Conservation (phyloP, 345 rosid species). For the Salix arbutifolia region DNA sequence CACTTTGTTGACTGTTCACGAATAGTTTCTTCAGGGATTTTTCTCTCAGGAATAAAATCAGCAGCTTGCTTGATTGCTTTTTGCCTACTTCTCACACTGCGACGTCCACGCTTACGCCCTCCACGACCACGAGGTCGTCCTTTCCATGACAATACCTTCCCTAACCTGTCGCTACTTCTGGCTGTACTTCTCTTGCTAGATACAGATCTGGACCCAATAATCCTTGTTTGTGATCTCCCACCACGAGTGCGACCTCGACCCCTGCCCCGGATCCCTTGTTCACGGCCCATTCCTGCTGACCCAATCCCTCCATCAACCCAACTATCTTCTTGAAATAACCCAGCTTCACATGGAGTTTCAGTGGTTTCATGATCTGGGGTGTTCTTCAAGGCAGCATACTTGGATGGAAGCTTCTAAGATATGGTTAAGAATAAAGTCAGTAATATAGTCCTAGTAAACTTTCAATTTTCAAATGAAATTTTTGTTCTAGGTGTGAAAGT, state of each 20-base stretch:
- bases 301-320: constrained; percentile 42
- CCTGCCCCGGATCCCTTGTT: constrained; percentile 44
- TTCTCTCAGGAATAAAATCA: constrained; percentile 24
- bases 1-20: constrained; percentile 20
- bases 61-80: constrained; percentile 42
- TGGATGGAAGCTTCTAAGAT: constrained; percentile 38
- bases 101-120: constrained; percentile 50
- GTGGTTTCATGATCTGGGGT: constrained; percentile 24
- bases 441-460: background rate
- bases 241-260: constrained; percentile 40
- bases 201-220: constrained; percentile 31
- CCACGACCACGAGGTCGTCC: constrained; percentile 44
- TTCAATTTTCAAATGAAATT: background rate
- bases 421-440: background rate
- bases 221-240: constrained; percentile 40
- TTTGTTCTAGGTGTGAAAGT: no score
- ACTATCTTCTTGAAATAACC: constrained; percentile 44
- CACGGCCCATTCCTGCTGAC: constrained; percentile 33
- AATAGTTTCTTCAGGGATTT: constrained; percentile 10
- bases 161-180: constrained; percentile 20
- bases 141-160: constrained; percentile 36
- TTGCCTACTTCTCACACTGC: constrained; percentile 45
- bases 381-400: constrained; percentile 33
- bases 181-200: constrained; percentile 40
- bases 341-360: constrained; percentile 28